A percentile compares a stretch with the other conserved stretches of the same genome.
Conservation (phyloP, 257 asterid species). For the Fraxinus pennsylvanica region DNA sequence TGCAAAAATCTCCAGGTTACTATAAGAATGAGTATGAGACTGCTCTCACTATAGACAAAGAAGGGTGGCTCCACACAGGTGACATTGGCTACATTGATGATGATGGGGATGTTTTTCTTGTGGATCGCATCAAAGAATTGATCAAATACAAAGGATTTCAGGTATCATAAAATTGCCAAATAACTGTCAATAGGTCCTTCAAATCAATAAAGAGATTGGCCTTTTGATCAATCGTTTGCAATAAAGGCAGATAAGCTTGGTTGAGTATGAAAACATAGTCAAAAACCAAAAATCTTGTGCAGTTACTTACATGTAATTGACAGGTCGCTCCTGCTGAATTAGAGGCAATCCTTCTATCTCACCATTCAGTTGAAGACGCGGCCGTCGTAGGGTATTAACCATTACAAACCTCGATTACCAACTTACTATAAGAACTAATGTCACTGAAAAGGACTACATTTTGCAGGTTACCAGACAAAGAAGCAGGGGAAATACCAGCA, state of each 20-base stretch:
- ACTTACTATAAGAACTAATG: background rate
- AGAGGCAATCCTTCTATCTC: conserved; percentile 85
- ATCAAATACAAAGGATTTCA: conserved; percentile 92
- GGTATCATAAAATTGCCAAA: conserved; percentile 33
- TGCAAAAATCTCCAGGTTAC: conserved; percentile 53
- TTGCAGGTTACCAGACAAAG: conserved; percentile 71
- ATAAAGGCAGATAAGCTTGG: background rate
- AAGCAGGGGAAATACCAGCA: conserved; percentile 82
- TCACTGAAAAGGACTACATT: background rate
- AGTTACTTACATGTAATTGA: conserved; percentile 7
- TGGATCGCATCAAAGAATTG: conserved; percentile 88
- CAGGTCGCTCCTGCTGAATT: conserved; percentile 99
- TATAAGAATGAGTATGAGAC: conserved; percentile 84
- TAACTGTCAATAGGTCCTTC: background rate
- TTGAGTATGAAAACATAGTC: background rate
- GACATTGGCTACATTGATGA: conserved; percentile 93
- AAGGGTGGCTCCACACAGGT: conserved; percentile 95
- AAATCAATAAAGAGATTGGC: background rate
- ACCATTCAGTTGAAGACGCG: conserved; percentile 86
- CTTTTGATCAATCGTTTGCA: background rate
- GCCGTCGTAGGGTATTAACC: conserved; percentile 81
- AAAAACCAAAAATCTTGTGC: background rate
- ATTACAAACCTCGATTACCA: background rate
- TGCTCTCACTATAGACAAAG: conserved; percentile 63
- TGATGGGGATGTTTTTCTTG: conserved; percentile 81